Evolutionary conservation across 1,284 basidiomycete genomes (phyloP).

Genomic region (Sanguinoderma infundibulare): DNA sequence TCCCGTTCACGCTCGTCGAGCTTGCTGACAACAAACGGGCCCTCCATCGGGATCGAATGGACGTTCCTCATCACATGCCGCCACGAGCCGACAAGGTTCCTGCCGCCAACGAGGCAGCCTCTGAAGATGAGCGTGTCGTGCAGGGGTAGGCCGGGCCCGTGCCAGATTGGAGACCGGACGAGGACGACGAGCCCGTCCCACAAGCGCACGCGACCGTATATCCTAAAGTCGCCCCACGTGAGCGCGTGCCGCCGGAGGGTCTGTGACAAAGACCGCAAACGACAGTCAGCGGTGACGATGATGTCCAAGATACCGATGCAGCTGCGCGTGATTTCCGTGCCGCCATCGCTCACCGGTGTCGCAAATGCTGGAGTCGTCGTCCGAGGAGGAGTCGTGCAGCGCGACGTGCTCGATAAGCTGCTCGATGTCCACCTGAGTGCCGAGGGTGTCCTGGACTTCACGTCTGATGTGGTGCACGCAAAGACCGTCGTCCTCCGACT

Average conservation of each 20-base stretch:
- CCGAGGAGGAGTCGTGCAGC: slow-evolving; percentile 15
- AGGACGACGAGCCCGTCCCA: slow-evolving; percentile 75
- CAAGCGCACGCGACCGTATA: slow-evolving; percentile 64
- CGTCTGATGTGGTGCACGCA: slow-evolving; percentile 31
- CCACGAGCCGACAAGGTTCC: slow-evolving; percentile 75
- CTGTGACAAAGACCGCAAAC: slow-evolving; percentile 31
- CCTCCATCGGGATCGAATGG: slow-evolving; percentile 48
- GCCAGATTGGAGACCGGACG: slow-evolving; percentile 50
- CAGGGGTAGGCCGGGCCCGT: slow-evolving; percentile 16
- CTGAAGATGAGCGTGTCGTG: slow-evolving; percentile 61
- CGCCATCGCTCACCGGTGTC: slow-evolving; percentile 10
- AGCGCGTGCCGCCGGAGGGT: slow-evolving; percentile 56
- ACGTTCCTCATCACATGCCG: slow-evolving; percentile 47
- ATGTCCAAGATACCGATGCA: slow-evolving; percentile 61
- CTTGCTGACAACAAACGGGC: slow-evolving; percentile 48
- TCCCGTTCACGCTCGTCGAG: slow-evolving; percentile 2
- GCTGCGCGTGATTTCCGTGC: slow-evolving; percentile 8
- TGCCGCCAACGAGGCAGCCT: slow-evolving; percentile 66
- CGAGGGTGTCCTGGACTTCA: slow-evolving; percentile 31
- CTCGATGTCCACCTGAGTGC: slow-evolving; percentile 29
- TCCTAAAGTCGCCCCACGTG: slow-evolving; percentile 62
- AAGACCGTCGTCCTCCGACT: slow-evolving; percentile 1
- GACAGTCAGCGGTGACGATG: slow-evolving; percentile 58
- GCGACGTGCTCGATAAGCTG: slow-evolving; percentile 26
- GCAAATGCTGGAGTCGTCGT: slow-evolving; percentile 10